These are phyloP conservation scores for Ganoderma lingzhi DNA, from an alignment of 1,284 basidiomycete genomes.

Conservation along the genomic window DNA sequence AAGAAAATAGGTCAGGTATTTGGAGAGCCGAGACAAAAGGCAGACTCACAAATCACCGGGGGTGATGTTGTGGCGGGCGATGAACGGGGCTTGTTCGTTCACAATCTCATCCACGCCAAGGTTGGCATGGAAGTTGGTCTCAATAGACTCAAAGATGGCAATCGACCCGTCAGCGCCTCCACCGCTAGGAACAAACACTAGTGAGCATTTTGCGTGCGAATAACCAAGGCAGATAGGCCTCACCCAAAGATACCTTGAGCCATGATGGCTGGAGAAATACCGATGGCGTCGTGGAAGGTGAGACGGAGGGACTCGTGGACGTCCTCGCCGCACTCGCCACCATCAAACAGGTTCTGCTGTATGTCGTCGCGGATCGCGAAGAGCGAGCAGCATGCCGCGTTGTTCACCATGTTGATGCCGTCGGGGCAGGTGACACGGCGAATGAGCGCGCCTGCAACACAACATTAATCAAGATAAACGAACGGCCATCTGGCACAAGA, in stretches of 20 bases:
- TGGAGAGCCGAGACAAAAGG: neutral
- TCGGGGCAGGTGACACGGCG: conserved; percentile 36
- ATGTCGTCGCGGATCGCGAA: conserved; percentile 48
- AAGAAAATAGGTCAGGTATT: too few species aligned
- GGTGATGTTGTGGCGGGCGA: conserved; percentile 35
- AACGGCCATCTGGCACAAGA: neutral
- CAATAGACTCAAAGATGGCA: conserved; percentile 28
- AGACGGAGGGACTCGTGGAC: conserved; percentile 16
- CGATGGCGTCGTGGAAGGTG: conserved; percentile 14
- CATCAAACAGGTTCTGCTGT: conserved; percentile 42
- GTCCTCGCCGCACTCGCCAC: conserved; percentile 12
- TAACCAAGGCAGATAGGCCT: neutral
- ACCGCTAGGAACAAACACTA: conserved; percentile 23
- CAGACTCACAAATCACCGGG: conserved; percentile 39
- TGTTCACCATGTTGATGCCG: conserved; percentile 42
- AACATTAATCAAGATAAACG: neutral
- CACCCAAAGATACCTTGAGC: conserved; percentile 4
- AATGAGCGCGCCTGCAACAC: conserved; percentile 31
- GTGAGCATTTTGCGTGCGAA: neutral
- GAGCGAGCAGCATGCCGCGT: conserved; percentile 48
- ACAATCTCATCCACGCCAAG: conserved; percentile 37
- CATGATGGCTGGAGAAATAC: neutral
- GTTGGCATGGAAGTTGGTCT: conserved; percentile 15
- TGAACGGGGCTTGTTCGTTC: conserved; percentile 31
- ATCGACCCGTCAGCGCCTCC: conserved; percentile 44